A percentile compares a stretch with the other conserved stretches of the same genome.
These are phyloP conservation scores for Kalmusia sp. DNA, from an alignment of 2,329 filamentous ascomycete genomes.

Conservation along the genomic window DNA sequence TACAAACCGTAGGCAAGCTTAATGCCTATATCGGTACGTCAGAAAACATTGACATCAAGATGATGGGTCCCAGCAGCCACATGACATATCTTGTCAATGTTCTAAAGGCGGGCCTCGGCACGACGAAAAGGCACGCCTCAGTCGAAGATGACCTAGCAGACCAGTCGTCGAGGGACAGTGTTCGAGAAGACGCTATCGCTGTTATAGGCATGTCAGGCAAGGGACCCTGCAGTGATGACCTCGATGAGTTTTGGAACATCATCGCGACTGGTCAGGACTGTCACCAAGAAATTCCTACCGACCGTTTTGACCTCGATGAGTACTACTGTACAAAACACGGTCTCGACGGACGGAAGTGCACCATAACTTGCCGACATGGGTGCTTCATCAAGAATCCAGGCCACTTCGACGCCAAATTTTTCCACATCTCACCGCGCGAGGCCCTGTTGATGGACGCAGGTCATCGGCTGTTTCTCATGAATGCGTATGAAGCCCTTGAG, in stretches of 20 bases:
- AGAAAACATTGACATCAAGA: too few relatives aligned
- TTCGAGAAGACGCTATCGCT: slow-evolving; percentile 20
- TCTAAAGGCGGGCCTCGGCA: too few relatives aligned
- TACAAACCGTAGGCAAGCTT: neutral
- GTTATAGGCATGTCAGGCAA: slow-evolving; percentile 31
- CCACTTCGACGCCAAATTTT: slow-evolving; percentile 25
- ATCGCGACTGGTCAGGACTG: slow-evolving; percentile 42
- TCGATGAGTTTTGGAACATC: slow-evolving; percentile 48
- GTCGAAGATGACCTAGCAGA: too few relatives aligned
- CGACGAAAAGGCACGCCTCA: too few relatives aligned
- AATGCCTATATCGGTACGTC: slow-evolving; percentile 15
- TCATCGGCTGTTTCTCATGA: slow-evolving; percentile 22
- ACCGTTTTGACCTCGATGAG: slow-evolving; percentile 41
- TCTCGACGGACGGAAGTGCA: too few relatives aligned
- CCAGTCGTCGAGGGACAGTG: too few relatives aligned
- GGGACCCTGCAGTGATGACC: slow-evolving; percentile 25
- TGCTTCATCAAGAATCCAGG: slow-evolving; percentile 25
- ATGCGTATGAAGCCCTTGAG: slow-evolving; percentile 28
- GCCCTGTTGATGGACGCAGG: slow-evolving; percentile 26
- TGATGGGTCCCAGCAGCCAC: too few relatives aligned
- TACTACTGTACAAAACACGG: too few relatives aligned
- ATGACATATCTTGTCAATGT: too few relatives aligned
- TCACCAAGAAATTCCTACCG: slow-evolving; percentile 26
- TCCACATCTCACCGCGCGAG: slow-evolving; percentile 31
- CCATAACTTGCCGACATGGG: too few relatives aligned